Evolutionary conservation across 2,329 filamentous ascomycete species (phyloP), one percentile per base, ranked within the genome.

Genomic region (Phoma herbarum): DNA sequence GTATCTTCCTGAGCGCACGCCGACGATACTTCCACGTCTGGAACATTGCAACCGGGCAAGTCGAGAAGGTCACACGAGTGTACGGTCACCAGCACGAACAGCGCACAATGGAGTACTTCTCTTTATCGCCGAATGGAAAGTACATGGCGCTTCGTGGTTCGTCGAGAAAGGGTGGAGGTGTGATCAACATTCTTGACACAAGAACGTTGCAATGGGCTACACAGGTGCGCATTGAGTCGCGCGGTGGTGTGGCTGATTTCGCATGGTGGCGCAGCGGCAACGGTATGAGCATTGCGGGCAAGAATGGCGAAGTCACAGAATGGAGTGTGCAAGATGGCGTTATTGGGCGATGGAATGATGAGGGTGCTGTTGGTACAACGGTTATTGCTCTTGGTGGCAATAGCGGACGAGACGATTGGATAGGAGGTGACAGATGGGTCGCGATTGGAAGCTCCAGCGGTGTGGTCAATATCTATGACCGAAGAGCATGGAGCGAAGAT

Each of bases 21-120:
- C 87, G 95, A 48, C 88, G 88, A 63, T 98, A 93, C 81, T 97
- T 98, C 78, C 95, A 98, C 79, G 88, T 90, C 65, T 99, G 95
- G 95, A 89, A 98, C 71, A 84, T 99, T 23, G 83, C 89, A 42
- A 89, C 90, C 0, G 95, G 95, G 42, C 82, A 84, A 12, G 88
- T 99, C 47, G 90, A 94, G 70, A 97, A 96, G 78, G 86, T 96
- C 43, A 88, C 86, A 67, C 84, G 90, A 74, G 81, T 95, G 59
- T 86, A 90, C 72, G 87, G 93, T 62, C 89, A 93, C 66, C 83
- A 88, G 65, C 85, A 91, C 54, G 92, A 96, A 77, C 93, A 97
- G 77, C 90, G 88, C 69, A 90, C 86, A 39, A 97, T 97, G 92
- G 95, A 98, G 77, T 84, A 84, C 28, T 96, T 99, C 83, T 91